A percentile compares a stretch with the other conserved stretches of the same genome.
Conservation (phyloP, 2,329 filamentous ascomycete genomes). For the Helotiales sp. region DNA sequence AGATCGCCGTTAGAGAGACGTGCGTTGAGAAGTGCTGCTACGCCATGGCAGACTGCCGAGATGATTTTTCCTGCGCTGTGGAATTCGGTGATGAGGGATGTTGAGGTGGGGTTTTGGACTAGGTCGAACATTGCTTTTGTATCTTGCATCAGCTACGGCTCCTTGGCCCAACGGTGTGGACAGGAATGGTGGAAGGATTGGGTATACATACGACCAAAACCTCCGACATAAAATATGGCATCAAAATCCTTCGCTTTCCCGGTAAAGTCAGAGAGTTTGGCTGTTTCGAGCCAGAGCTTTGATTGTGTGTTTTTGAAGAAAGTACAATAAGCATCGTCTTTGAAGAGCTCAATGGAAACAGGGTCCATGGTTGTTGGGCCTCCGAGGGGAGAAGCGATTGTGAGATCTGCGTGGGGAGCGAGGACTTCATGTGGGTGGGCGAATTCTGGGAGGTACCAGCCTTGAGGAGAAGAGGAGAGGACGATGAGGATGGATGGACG, state of each 20-base stretch:
- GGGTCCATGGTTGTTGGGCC: constrained; percentile 46
- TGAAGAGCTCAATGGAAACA: constrained; percentile 41
- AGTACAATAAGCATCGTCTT: constrained; percentile 39
- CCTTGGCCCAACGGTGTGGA: not conserved
- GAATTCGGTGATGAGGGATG: constrained; percentile 61
- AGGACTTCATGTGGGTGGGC: constrained; percentile 46
- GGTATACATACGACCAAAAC: constrained; percentile 50
- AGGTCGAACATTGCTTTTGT: constrained; percentile 63
- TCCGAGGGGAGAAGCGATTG: constrained; percentile 42
- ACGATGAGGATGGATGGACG: constrained; percentile 48
- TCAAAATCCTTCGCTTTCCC: constrained; percentile 49
- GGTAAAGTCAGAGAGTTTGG: constrained; percentile 45
- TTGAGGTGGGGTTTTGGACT: constrained; percentile 53
- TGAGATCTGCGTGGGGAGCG: constrained; percentile 39
- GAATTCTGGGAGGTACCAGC: constrained; percentile 52
- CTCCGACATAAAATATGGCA: constrained; percentile 57
- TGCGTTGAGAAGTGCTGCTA: constrained; percentile 60
- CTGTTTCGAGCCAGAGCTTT: constrained; percentile 50
- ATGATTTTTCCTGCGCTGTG: constrained; percentile 60
- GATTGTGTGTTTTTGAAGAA: constrained; percentile 46
- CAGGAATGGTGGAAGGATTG: not conserved
- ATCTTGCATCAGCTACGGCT: not conserved
- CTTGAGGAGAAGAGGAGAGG: constrained; percentile 49
- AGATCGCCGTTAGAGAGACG: constrained; percentile 50
- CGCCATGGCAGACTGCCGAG: constrained; percentile 67